These are phyloP conservation scores for Pyrenopolyporus hunteri DNA, from an alignment of 495 filamentous ascomycete genomes.

Conservation along the genomic window DNA sequence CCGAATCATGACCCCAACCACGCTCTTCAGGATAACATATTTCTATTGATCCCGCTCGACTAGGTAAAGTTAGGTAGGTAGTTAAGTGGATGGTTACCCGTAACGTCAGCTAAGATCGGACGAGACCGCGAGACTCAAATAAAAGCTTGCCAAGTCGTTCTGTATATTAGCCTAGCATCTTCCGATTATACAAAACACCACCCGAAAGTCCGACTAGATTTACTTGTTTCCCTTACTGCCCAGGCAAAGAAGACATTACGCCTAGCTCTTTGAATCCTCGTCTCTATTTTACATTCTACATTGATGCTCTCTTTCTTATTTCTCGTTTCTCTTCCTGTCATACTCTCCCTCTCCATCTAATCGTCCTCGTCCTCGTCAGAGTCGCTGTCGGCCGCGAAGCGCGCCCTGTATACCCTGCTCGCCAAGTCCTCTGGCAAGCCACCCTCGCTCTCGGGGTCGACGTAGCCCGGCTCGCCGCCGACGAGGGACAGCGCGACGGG, in stretches of 20 bases:
- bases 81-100: too few relatives aligned
- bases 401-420: conserved; percentile 50
- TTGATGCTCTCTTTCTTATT: background rate
- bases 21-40: too few relatives aligned
- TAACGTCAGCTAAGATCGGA: too few relatives aligned
- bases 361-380: conserved; percentile 47
- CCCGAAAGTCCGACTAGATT: conserved; percentile 12
- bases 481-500: conserved; percentile 87
- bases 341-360: background rate
- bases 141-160: conserved; percentile 8
- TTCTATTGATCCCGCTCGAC: too few relatives aligned
- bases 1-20: too few relatives aligned
- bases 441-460: conserved; percentile 81
- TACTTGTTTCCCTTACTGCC: background rate
- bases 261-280: conserved; percentile 5
- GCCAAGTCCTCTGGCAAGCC: conserved; percentile 84
- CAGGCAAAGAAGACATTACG: background rate
- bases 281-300: background rate
- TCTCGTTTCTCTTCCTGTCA: too few relatives aligned
- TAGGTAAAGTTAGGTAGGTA: too few relatives aligned
- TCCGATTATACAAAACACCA: background rate
- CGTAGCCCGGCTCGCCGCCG: conserved; percentile 87
- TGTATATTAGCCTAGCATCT: conserved; percentile 16
- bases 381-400: conserved; percentile 51
- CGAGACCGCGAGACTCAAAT: background rate